Base-by-base conservation (phyloP, 495 filamentous ascomycete genomes). In the Podospora didyma region DNA sequence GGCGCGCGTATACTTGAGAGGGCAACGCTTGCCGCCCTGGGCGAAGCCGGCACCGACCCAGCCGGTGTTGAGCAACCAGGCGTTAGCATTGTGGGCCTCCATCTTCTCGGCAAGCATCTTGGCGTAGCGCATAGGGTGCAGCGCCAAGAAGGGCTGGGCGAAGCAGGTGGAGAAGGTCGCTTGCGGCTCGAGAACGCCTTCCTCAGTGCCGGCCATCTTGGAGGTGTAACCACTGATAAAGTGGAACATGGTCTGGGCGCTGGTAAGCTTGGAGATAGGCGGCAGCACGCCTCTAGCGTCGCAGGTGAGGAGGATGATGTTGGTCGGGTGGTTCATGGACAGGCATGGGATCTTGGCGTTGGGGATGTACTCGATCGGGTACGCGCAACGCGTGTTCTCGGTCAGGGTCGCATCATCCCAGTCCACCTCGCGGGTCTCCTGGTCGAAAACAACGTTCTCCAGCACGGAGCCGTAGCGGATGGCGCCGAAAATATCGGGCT, bases 151-250 rank as follows among this genome's bases (percentile, higher is more conserved):
- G 56, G 94, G 94, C 77, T 98, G 94, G 47, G 95, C 94, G 77
- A 98, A 98, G 87, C 94, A 98, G 26, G 93, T 96, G 17, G 92
- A 96, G 88, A 98, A 98, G 65, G 94, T 98, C 2, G 94, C 94
- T 78, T 96, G 89, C 62, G 94, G 94, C 79, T 98, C 94, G 16
- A 89, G 90, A 51, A 98, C 84, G 72, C 94, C 94, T 51, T 97
- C 89, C 77, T 98, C 94, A 46, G 94, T 98, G 67, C 94, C 94
- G 59, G 93, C 95, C 95, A 98, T 97, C 87, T 98, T 98, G 66
- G 95, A 97, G 54, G 94, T 98, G 82, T 98, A 98, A 67, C 94
- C 94, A 19, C 89, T 94, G 74, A 98, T 98, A 83, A 98, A 98
- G 84, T 98, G 94, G 85, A 97, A 98, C 92, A 98, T 97, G 69